Conservation (phyloP, 805 yeast genomes). For the Ogataea naganishii region DNA sequence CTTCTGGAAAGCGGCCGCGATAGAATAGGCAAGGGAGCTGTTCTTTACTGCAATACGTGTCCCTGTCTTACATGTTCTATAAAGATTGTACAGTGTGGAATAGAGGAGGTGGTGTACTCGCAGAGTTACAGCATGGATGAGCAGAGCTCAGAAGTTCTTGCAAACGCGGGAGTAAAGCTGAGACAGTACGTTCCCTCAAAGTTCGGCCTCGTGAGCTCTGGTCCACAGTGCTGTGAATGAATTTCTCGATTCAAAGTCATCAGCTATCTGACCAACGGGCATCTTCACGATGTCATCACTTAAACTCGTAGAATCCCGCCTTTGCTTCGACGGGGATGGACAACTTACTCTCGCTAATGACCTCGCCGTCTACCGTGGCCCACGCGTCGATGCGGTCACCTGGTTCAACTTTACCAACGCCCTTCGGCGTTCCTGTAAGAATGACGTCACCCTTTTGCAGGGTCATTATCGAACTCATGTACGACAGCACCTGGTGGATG, state of each 20-base stretch:
- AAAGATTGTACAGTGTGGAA: constrained; percentile 89
- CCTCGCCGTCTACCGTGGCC: constrained; percentile 45
- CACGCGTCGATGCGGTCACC: constrained; percentile 74
- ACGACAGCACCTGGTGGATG: constrained; percentile 68
- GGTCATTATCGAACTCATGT: constrained; percentile 86
- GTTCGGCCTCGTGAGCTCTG: constrained; percentile 17
- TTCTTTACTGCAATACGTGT: constrained; percentile 89
- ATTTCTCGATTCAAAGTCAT: no score
- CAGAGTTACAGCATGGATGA: constrained; percentile 90
- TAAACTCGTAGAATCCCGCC: constrained; percentile 53
- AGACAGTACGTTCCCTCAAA: constrained; percentile 47
- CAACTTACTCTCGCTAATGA: constrained; percentile 40
- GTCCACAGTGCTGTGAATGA: no score
- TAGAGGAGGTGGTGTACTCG: constrained; percentile 85
- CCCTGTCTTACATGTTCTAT: constrained; percentile 96
- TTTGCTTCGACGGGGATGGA: constrained; percentile 42
- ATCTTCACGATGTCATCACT: no score
- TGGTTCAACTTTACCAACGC: constrained; percentile 77
- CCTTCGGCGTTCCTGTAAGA: constrained; percentile 95
- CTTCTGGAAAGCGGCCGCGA: constrained; percentile 90
- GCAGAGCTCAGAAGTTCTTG: constrained; percentile 60
- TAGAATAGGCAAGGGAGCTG: constrained; percentile 56
- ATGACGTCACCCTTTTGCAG: constrained; percentile 85
- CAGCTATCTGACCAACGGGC: no score
- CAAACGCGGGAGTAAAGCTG: constrained; percentile 62